These are phyloP conservation scores for Globisporangium spiculum DNA, from an alignment of 352 stramenopile genomes.

Conservation along the genomic window DNA sequence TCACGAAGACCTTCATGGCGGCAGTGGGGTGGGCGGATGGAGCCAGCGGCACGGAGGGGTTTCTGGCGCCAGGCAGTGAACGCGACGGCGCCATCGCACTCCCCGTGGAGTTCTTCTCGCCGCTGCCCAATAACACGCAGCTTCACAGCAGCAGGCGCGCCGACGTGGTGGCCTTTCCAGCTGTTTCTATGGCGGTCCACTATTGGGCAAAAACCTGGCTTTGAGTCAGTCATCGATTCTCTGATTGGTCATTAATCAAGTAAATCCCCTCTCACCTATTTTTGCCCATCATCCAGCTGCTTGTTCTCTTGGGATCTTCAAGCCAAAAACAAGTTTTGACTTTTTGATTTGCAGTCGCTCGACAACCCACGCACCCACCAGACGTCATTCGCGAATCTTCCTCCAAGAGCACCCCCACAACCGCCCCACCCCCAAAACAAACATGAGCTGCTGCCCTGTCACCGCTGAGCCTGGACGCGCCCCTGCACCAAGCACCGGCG, in stretches of 20 bases:
- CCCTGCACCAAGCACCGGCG: conserved; percentile 37
- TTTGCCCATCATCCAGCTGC: conserved; percentile 2
- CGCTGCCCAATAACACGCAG: conserved; percentile 42
- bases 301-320: not conserved
- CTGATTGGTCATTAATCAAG: conserved; percentile 1
- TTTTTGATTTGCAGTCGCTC: not conserved
- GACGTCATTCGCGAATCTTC: conserved; percentile 6
- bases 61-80: conserved; percentile 23
- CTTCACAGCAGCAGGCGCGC: not conserved
- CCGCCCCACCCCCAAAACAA: not conserved
- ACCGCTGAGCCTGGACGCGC: conserved; percentile 56
- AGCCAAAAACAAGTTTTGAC: not conserved
- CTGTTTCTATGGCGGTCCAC: conserved; percentile 35
- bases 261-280: not conserved
- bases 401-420: conserved; percentile 3
- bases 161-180: conserved; percentile 2
- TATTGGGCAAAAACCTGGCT: conserved; percentile 44
- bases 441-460: conserved; percentile 76
- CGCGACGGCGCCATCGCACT: conserved; percentile 26
- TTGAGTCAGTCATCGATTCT: not conserved
- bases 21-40: conserved; percentile 31
- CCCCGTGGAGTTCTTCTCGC: conserved; percentile 35
- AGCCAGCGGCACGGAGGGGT: conserved; percentile 12
- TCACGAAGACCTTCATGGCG: conserved; percentile 52
- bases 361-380: not conserved